Base-by-base conservation (phyloP, 495 filamentous ascomycete species). In the Aspergillus sclerotiicarbonarius region DNA sequence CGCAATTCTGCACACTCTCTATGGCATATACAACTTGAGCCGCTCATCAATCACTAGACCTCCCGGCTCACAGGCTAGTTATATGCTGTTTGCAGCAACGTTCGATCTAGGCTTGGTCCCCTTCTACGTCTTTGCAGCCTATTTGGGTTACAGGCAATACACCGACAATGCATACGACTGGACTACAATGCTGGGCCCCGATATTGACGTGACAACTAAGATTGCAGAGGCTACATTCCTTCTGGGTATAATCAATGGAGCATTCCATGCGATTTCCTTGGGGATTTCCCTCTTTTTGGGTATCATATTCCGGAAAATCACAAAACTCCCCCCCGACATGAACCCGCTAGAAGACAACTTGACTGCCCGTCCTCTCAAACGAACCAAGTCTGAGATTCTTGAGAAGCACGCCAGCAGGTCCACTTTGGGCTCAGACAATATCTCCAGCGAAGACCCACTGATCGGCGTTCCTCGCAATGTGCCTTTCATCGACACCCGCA, bases 331-430 rank as follows among this genome's bases (percentile, higher is more conserved):
- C 2, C 92, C 92, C 0, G 92, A 96, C 62, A 89, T 95, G 87
- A 96, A 96, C 62, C 92, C 92, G 8, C 74, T 96, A 8, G 92
- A 96, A 64, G 85, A 89, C 62, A 88, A 94, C 62, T 72, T 96
- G 37, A 96, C 92, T 6, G 86, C 90, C 10, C 86, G 91, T 15
- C 80, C 85, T 31, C 85, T 84, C 57, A 92, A 90, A 74, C 81
- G 86, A 58, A 91, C 87, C 73, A 89, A 90, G 67, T 88, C 88
- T 0, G 86, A 87, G 6, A 72, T 88, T 5, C 78, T 79, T 7
- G 82, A 82, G 20, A 76, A 84, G 73, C 69, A 79, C 70, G 59
- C 75, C 65, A 72, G 82, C 66, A 63, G 73, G 52, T 73, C 78
- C 68, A 70, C 87, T 68, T 61, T 87, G 67, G 77, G 80, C 45